phyloP scores from a whole-genome alignment of 75 land plant genomes.

The Picea glauca region DNA sequence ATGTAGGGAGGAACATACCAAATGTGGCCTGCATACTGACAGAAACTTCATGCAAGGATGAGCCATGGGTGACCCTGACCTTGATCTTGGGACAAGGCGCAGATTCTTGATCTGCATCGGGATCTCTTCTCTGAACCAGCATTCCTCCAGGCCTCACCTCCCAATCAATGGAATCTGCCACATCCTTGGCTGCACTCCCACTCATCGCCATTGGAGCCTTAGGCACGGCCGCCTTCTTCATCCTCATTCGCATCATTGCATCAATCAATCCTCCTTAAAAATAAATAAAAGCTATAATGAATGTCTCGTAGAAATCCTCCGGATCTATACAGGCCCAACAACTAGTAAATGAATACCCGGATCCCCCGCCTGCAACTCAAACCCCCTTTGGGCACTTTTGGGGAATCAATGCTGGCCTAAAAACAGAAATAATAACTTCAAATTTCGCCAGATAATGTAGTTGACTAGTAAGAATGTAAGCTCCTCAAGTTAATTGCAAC shows the following conservation, averaged over 20 bases:
- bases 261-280: too few relatives aligned
- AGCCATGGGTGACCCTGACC: conserved; percentile 72
- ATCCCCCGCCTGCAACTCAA: too few relatives aligned
- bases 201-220: conserved; percentile 10
- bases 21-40: conserved; percentile 70
- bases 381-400: too few relatives aligned
- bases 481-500: too few relatives aligned
- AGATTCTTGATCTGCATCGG: conserved; percentile 22
- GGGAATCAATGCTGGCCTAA: too few relatives aligned
- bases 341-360: too few relatives aligned
- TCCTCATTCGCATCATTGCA: conserved; percentile 44
- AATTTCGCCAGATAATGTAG: too few relatives aligned
- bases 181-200: conserved; percentile 14
- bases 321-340: too few relatives aligned
- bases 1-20: conserved; percentile 30
- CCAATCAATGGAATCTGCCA: conserved; percentile 46
- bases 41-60: conserved; percentile 53
- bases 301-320: too few relatives aligned
- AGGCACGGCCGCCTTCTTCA: conserved; percentile 18
- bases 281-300: too few relatives aligned
- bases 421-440: too few relatives aligned
- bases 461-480: too few relatives aligned
- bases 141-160: conserved; percentile 91
- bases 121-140: conserved; percentile 82
- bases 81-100: conserved; percentile 53